Evolutionary conservation across 371 early-diverging fungal species (phyloP).

Genomic region (Apophysomyces elegans): DNA sequence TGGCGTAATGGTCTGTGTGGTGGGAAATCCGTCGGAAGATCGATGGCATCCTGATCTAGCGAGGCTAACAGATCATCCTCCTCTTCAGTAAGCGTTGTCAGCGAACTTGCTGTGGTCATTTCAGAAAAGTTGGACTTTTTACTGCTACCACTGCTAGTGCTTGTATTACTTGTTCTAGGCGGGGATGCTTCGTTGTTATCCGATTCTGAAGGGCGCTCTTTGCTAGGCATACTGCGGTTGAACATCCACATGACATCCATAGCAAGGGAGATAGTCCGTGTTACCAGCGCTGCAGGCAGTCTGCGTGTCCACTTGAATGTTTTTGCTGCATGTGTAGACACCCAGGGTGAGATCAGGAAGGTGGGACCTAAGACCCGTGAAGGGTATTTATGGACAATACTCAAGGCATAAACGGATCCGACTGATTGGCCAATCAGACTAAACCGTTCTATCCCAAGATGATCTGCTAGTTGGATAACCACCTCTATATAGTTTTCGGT

Average conservation of each 20-base stretch:
- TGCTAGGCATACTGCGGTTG: constrained; percentile 26
- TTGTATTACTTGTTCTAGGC: constrained; percentile 14
- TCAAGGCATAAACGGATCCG: constrained; percentile 52
- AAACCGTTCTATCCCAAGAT: constrained; percentile 35
- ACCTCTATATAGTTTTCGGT: constrained; percentile 28
- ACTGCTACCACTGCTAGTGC: constrained; percentile 12
- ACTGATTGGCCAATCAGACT: constrained; percentile 56
- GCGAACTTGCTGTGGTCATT: constrained; percentile 6
- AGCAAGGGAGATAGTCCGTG: constrained; percentile 47
- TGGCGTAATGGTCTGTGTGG: constrained; percentile 52
- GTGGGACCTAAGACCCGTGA: constrained; percentile 44
- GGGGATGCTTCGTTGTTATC: constrained; percentile 7
- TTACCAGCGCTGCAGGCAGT: constrained; percentile 45
- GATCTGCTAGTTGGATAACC: constrained; percentile 45
- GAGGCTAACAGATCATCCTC: constrained; percentile 44
- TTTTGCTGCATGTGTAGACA: constrained; percentile 53
- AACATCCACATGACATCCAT: constrained; percentile 56
- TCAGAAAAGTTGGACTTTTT: constrained; percentile 5
- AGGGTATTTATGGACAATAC: constrained; percentile 41
- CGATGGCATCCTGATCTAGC: constrained; percentile 37
- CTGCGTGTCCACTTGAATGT: constrained; percentile 58
- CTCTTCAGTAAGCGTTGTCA: constrained; percentile 25
- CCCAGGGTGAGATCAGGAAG: constrained; percentile 55
- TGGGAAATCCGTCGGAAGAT: constrained; percentile 53
- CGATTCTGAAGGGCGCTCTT: neutral